A percentile compares a stretch with the other conserved stretches of the same genome.
phyloP scores from a whole-genome alignment of 73 alveolate species.

The Paraurostyla sp. region DNA sequence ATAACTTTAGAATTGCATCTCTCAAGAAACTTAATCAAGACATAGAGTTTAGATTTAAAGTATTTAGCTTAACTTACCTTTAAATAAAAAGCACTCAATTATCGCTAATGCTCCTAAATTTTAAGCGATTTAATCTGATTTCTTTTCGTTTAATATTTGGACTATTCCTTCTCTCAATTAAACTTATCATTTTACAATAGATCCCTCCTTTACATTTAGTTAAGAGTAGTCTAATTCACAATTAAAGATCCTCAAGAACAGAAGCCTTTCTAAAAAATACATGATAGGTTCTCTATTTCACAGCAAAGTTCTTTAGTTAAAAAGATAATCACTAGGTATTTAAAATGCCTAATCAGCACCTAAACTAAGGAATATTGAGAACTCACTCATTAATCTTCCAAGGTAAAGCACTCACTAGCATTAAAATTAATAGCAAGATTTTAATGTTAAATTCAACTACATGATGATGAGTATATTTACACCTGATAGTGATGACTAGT shows the following conservation, averaged over 20 bases:
- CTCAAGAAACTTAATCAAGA: too few relatives aligned
- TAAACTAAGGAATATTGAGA: not conserved
- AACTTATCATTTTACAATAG: not conserved
- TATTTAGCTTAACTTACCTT: not conserved
- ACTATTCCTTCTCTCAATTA: not conserved
- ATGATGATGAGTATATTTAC: not conserved
- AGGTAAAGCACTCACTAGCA: too few relatives aligned
- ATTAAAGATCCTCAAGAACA: not conserved
- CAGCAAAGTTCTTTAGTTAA: not conserved
- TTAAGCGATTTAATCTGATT: not conserved
- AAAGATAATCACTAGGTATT: not conserved
- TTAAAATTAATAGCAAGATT: not conserved
- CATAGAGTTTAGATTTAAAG: not conserved
- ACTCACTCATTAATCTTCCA: not conserved
- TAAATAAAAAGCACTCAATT: not conserved
- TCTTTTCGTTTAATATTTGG: not conserved
- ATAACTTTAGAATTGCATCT: not conserved
- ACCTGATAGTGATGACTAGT: too few relatives aligned
- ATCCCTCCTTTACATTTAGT: not conserved
- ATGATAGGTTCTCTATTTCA: not conserved
- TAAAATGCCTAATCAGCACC: slow-evolving; percentile 22
- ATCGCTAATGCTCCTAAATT: too few relatives aligned
- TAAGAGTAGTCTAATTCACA: not conserved
- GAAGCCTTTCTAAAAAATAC: slow-evolving; percentile 31
- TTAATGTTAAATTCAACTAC: not conserved